Evolutionary conservation across 163 green algal species (phyloP).

Genomic region (Scenedesmus sp.): DNA sequence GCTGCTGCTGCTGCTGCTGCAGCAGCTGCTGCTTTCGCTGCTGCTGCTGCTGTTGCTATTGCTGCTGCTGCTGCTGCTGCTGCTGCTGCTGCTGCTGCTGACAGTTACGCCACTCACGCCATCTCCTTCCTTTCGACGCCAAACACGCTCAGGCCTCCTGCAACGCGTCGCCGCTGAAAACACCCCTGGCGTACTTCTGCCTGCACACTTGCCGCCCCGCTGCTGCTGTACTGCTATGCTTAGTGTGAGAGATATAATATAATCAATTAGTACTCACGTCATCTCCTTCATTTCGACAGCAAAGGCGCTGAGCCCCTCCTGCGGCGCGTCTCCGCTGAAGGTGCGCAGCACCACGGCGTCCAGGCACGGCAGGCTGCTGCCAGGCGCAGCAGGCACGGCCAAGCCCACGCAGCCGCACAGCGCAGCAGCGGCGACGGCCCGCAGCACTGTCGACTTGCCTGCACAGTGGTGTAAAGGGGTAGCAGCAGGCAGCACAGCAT

Average conservation of each 20-base stretch:
- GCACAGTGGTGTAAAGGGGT: neutral
- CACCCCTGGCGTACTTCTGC: neutral
- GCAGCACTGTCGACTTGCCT: conserved; percentile 95
- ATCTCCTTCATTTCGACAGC: conserved; percentile 91
- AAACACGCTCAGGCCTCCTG: no score
- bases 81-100: no score
- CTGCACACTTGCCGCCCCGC: no score
- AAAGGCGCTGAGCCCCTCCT: conserved; percentile 88
- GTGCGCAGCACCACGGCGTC: conserved; percentile 87
- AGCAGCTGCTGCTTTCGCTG: no score
- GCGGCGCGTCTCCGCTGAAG: conserved; percentile 86
- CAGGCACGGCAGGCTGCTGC: conserved; percentile 40
- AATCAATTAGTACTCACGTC: conserved; percentile 46
- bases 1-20: no score
- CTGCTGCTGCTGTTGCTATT: no score
- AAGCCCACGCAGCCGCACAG: conserved; percentile 91
- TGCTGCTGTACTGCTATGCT: neutral
- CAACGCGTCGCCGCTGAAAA: no score
- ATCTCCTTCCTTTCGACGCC: neutral
- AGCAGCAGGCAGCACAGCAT: neutral
- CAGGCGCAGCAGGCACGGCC: conserved; percentile 68
- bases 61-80: no score
- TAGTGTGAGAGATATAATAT: no score
- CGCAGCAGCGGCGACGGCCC: conserved; percentile 74
- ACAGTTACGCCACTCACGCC: no score